A percentile compares a stretch with the other conserved stretches of the same genome.
phyloP scores from a whole-genome alignment of 345 rosid genomes.

The Syzygium jambos region DNA sequence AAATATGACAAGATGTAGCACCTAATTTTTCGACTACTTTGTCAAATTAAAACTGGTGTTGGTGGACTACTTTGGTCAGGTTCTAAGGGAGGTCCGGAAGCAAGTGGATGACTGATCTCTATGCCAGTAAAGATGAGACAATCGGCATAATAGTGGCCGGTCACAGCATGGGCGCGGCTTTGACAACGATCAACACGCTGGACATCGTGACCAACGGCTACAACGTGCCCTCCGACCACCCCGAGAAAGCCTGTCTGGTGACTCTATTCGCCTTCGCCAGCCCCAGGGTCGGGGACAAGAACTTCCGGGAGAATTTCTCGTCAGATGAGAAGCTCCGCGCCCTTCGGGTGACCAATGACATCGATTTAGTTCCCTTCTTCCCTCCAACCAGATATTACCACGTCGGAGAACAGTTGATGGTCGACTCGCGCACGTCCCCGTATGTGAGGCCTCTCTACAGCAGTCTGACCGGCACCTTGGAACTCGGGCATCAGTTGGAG shows the following conservation, averaged over 20 bases:
- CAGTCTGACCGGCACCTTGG: slow-evolving; percentile 10
- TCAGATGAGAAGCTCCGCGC: slow-evolving; percentile 34
- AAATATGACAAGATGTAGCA: neutral
- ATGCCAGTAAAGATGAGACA: slow-evolving; percentile 31
- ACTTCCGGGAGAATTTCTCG: slow-evolving; percentile 24
- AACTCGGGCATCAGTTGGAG: slow-evolving; percentile 48
- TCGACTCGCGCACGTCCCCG: slow-evolving; percentile 48
- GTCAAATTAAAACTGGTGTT: neutral
- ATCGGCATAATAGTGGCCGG: slow-evolving; percentile 52
- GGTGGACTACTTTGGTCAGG: slow-evolving; percentile 4
- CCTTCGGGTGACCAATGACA: slow-evolving; percentile 32
- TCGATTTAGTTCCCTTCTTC: slow-evolving; percentile 49
- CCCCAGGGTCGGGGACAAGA: slow-evolving; percentile 52
- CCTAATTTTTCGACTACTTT: neutral
- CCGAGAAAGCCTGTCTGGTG: slow-evolving; percentile 3
- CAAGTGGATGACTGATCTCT: slow-evolving; percentile 34
- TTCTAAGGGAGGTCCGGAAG: slow-evolving; percentile 27
- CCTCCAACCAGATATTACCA: slow-evolving; percentile 49
- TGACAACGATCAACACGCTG: slow-evolving; percentile 46
- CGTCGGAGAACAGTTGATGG: slow-evolving; percentile 46
- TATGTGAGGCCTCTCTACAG: slow-evolving; percentile 19
- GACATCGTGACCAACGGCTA: slow-evolving; percentile 51
- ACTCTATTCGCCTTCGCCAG: slow-evolving; percentile 42
- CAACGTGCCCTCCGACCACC: slow-evolving; percentile 20
- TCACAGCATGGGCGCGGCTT: slow-evolving; percentile 55